Evolutionary conservation across 2,329 filamentous ascomycete species (phyloP).

Genomic region (Talaromyces pinophilus): DNA sequence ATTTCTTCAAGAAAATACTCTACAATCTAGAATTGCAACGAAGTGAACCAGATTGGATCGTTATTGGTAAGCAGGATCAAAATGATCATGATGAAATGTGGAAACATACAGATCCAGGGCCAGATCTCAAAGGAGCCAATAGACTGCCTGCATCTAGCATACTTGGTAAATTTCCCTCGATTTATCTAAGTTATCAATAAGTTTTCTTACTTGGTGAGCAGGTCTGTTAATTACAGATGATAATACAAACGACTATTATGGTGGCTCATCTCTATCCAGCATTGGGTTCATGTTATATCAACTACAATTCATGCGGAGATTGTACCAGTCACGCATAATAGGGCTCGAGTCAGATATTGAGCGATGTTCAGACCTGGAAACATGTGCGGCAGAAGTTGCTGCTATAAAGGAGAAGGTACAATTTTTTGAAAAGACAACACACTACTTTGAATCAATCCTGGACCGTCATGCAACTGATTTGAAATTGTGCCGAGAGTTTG

Average conservation of each 20-base stretch:
- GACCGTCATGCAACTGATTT: background rate
- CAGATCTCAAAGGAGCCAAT: background rate
- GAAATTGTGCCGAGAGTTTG: background rate
- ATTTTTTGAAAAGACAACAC: constrained; percentile 4
- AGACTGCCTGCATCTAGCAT: background rate
- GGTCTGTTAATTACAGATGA: background rate
- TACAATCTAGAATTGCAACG: background rate
- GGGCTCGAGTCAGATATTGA: background rate
- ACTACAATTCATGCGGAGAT: background rate
- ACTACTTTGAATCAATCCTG: background rate
- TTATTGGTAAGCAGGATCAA: background rate
- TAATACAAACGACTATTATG: background rate
- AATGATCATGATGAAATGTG: constrained; percentile 8
- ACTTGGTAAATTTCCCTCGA: background rate
- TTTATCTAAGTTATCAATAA: background rate
- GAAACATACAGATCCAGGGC: constrained; percentile 6
- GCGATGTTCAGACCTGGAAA: background rate
- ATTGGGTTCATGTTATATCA: constrained; percentile 9
- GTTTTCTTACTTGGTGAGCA: background rate
- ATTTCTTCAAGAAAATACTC: background rate
- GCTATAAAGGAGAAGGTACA: background rate
- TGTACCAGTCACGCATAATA: constrained; percentile 6
- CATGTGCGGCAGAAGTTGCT: background rate
- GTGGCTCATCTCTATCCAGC: background rate
- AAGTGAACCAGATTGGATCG: background rate